phyloP scores from a whole-genome alignment of 2,329 filamentous ascomycete species.

The Alternaria longipes region DNA sequence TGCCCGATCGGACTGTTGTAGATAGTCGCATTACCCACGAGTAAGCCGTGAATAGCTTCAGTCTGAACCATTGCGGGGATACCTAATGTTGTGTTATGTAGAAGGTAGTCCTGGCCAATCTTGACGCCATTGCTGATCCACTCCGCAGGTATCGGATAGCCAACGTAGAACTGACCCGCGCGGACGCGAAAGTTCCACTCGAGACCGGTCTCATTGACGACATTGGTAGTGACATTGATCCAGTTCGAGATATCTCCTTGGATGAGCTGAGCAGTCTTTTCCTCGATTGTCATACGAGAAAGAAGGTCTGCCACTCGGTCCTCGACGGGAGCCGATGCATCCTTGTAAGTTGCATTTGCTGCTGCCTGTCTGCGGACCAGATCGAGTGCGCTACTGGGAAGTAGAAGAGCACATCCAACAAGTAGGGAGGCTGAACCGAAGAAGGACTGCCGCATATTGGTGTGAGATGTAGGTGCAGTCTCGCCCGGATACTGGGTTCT shows the following conservation, averaged over 20 bases:
- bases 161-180: constrained; percentile 77
- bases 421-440: constrained; percentile 22
- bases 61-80: constrained; percentile 79
- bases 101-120: constrained; percentile 72
- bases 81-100: constrained; percentile 70
- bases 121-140: constrained; percentile 71
- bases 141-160: constrained; percentile 70
- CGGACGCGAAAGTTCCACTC: constrained; percentile 72
- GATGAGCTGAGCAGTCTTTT: constrained; percentile 74
- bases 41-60: constrained; percentile 77
- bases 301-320: constrained; percentile 73
- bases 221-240: constrained; percentile 72
- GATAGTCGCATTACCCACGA: constrained; percentile 77
- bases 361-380: constrained; percentile 39
- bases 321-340: constrained; percentile 69
- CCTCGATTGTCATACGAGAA: constrained; percentile 76
- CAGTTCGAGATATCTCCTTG: constrained; percentile 76
- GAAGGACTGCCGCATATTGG: constrained; percentile 5
- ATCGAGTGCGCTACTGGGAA: constrained; percentile 33
- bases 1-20: constrained; percentile 81
- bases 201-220: constrained; percentile 73
- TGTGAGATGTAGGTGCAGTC: not conserved
- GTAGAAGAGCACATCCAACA: constrained; percentile 23
- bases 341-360: constrained; percentile 64
- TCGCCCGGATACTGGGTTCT: constrained; percentile 2